Evolutionary conservation across 805 yeast genomes (phyloP).

Genomic region (Kluyveromyces lactis): DNA sequence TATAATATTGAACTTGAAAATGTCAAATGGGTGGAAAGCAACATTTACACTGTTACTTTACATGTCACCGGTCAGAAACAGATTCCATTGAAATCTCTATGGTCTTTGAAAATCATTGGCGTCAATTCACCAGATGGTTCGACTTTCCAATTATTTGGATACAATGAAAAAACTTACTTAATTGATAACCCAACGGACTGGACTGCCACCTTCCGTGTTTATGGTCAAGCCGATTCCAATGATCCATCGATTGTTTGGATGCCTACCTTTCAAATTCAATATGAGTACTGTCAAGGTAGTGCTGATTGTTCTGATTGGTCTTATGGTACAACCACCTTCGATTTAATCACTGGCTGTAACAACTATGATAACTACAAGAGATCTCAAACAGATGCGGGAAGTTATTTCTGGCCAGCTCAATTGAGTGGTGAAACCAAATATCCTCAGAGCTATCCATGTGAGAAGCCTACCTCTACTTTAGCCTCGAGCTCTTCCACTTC

Average conservation of each 20-base stretch:
- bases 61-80: constrained; percentile 12
- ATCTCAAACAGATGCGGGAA: constrained; percentile 17
- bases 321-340: constrained; percentile 14
- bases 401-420: constrained; percentile 11
- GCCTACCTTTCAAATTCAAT: constrained; percentile 17
- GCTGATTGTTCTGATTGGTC: constrained; percentile 9
- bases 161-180: constrained; percentile 10
- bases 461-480: not conserved
- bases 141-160: constrained; percentile 12
- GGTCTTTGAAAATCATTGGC: constrained; percentile 12
- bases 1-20: constrained; percentile 10
- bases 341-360: constrained; percentile 16
- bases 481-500: not conserved
- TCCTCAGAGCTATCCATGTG: not conserved
- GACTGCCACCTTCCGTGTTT: constrained; percentile 14
- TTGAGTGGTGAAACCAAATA: not conserved
- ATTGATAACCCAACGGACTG: constrained; percentile 16
- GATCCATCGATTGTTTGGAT: constrained; percentile 11
- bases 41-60: constrained; percentile 14
- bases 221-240: constrained; percentile 5
- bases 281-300: constrained; percentile 11
- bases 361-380: constrained; percentile 12
- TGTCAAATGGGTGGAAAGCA: constrained; percentile 9
- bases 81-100: constrained; percentile 12
- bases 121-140: constrained; percentile 12